Evolutionary conservation across 2,329 filamentous ascomycete species (phyloP), one percentile per base, ranked within the genome.

Genomic region (Colletotrichum incanum): DNA sequence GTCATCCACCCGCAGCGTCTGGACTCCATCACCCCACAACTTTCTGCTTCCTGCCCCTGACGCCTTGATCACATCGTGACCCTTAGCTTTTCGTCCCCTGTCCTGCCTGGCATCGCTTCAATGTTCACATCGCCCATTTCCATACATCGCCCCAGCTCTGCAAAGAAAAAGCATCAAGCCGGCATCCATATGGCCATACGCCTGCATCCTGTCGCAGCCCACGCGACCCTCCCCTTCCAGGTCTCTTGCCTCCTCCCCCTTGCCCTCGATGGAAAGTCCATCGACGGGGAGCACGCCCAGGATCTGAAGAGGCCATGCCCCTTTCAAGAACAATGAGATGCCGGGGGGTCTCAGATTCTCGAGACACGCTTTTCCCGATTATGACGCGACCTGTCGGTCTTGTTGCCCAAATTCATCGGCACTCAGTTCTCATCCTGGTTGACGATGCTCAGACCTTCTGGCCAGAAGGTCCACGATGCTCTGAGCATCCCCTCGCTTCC

Each of bases 361-460:
- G 52, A 64, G 20, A 23, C 11, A 39, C 59, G 45, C 65, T 64
- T 69, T 72, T 41, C 59, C 69, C 59, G 28, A 59, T 63, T 50
- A 47, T 64, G 59, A 59, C 20, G 47, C 37, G 31, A 59, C 43
- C 12, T 41, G 59, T 55, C 65, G 59, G 52, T 41, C 43, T n/a
- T 69, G 45, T 56, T 72, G 50, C 50, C 69, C 65, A 47, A 64
- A 60, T 60, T 37, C 65, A 60, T 72, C 65, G 23, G 18, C 59
- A 52, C 26, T 59, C 45, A 39, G 1, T 55, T 41, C 31, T 16
- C 23, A 64, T 55, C 39, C 58, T 20, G 16, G 59, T 49, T 18
- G 9, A 23, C 65, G 20, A 69, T 72, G 65, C 69, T 55, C 65
- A 68, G 59, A 43, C 69, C 67, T 59, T 59, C 65, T 54, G 37